Percentiles rank a stretch among this genome's conserved stretches.
Evolutionary conservation across 495 filamentous ascomycete genomes (phyloP).

Genomic region (Amniculicola lignicola): DNA sequence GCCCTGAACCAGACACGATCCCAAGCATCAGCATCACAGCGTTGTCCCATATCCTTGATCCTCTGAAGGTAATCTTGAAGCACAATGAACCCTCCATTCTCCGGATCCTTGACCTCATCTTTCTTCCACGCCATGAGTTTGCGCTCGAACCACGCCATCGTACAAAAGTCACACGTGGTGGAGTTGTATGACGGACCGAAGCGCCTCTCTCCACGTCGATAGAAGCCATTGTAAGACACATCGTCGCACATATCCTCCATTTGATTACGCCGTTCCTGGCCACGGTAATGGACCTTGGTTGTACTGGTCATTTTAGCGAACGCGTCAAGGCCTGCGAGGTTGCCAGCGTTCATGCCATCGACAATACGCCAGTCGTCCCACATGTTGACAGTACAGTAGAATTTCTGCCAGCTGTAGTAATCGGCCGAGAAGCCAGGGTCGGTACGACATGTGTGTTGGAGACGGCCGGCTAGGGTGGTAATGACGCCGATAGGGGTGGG

Average conservation of each 20-base stretch:
- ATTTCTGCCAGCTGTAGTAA: not conserved
- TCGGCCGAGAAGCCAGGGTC: not conserved
- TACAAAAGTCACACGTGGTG: constrained; percentile 18
- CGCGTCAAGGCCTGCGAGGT: constrained; percentile 14
- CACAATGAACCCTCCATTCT: constrained; percentile 1
- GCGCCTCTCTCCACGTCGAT: not conserved
- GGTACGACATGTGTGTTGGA: constrained; percentile 10
- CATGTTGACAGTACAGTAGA: constrained; percentile 6
- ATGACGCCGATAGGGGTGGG: constrained; percentile 12
- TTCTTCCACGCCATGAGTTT: constrained; percentile 13
- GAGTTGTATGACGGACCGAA: constrained; percentile 4
- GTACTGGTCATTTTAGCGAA: not conserved
- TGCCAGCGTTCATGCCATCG: constrained; percentile 21
- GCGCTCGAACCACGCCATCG: constrained; percentile 19
- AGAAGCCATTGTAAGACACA: not conserved
- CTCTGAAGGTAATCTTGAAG: constrained; percentile 3
- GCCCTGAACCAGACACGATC: constrained; percentile 11
- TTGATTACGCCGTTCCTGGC: not conserved
- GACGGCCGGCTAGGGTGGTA: constrained; percentile 3
- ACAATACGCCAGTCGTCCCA: constrained; percentile 18
- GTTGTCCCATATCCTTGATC: constrained; percentile 4
- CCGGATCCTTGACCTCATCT: constrained; percentile 7
- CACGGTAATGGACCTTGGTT: not conserved
- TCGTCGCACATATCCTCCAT: not conserved
- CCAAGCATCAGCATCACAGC: constrained; percentile 18